phyloP scores from a whole-genome alignment of 1,284 basidiomycete species.

The Sphaerobolus stellatus region DNA sequence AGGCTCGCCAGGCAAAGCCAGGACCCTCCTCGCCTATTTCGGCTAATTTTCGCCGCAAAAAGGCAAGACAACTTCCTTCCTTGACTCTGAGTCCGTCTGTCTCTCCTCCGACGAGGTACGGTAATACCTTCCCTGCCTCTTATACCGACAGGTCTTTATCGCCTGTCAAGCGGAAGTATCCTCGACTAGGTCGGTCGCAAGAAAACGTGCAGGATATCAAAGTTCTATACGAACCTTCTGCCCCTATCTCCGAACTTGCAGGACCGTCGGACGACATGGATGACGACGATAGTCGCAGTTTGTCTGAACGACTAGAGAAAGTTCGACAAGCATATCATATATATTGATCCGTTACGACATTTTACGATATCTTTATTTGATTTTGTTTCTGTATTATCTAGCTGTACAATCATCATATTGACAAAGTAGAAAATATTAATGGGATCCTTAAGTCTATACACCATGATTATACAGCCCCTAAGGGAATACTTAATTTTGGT shows the following conservation, averaged over 20 bases:
- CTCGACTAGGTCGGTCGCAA: neutral
- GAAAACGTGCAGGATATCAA: slow-evolving; percentile 1
- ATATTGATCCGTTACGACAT: neutral
- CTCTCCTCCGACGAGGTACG: neutral
- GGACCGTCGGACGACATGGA: neutral
- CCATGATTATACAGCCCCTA: no score
- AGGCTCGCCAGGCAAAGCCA: neutral
- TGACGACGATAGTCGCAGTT: slow-evolving; percentile 8
- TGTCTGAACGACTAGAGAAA: slow-evolving; percentile 9
- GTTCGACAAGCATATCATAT: slow-evolving; percentile 9
- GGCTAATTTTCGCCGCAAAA: neutral
- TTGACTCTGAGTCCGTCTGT: neutral
- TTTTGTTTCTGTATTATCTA: neutral
- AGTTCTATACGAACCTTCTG: slow-evolving; percentile 1
- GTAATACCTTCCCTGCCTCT: neutral
- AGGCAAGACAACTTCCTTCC: neutral
- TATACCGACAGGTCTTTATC: neutral
- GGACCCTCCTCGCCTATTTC: neutral
- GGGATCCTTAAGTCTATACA: no score
- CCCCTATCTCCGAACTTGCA: neutral
- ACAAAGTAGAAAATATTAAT: no score
- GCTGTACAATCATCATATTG: no score
- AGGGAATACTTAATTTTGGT: neutral
- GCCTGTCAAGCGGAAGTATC: neutral
- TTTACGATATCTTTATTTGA: neutral